Evolutionary conservation across 106 monocot genomes (phyloP).

Genomic region (Phalaenopsis equestris): DNA sequence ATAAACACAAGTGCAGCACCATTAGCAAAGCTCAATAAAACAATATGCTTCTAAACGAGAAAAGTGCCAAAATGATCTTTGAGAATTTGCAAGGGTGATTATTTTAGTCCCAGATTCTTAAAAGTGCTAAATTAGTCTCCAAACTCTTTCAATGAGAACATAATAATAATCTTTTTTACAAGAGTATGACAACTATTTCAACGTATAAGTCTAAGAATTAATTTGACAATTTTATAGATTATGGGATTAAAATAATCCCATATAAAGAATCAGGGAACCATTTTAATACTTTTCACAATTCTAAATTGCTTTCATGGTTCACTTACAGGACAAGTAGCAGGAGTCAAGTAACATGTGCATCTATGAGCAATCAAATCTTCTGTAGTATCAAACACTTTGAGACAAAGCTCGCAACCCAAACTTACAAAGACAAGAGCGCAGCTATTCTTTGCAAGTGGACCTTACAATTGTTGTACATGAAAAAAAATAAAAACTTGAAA

Average conservation of each 20-base stretch:
- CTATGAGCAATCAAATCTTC: slow-evolving; percentile 4
- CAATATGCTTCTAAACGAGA: no score
- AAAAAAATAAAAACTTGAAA: not conserved
- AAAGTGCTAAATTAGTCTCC: no score
- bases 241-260: no score
- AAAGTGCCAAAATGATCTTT: no score
- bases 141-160: no score
- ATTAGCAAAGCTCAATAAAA: slow-evolving; percentile 2
- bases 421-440: slow-evolving; percentile 1
- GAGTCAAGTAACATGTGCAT: slow-evolving; percentile 7
- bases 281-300: not conserved
- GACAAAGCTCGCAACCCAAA: slow-evolving; percentile 13
- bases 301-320: not conserved
- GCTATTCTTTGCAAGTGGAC: slow-evolving; percentile 13
- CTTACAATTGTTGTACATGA: slow-evolving; percentile 8
- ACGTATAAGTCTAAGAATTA: no score
- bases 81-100: no score
- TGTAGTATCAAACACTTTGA: slow-evolving; percentile 2
- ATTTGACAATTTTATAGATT: no score
- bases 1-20: not conserved
- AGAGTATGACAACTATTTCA: no score
- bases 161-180: no score
- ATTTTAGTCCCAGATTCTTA: no score
- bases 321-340: slow-evolving; percentile 12
- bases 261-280: no score